phyloP scores from a whole-genome alignment of 2,329 filamentous ascomycete genomes.

The Pseudogymnoascus sp. region DNA sequence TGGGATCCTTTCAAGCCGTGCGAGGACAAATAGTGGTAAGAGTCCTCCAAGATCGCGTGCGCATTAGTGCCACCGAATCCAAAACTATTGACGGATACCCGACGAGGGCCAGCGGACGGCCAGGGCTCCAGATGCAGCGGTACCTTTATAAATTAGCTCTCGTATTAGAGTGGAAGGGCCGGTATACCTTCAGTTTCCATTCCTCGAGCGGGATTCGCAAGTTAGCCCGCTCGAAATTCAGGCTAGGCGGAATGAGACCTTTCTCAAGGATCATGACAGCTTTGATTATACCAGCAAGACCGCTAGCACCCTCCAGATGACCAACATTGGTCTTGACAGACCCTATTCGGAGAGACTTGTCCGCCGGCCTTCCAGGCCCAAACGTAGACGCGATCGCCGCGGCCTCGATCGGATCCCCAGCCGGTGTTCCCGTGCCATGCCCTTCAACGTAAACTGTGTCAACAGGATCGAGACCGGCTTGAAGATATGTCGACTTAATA shows the following conservation, averaged over 20 bases:
- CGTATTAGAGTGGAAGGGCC: too few species aligned
- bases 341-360: neutral
- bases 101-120: constrained; percentile 11
- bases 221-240: constrained; percentile 33
- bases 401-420: constrained; percentile 16
- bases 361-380: too few species aligned
- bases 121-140: neutral
- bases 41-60: constrained; percentile 31
- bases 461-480: constrained; percentile 9
- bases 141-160: too few species aligned
- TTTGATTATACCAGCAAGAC: constrained; percentile 21
- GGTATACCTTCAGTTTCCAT: constrained; percentile 29
- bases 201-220: constrained; percentile 27
- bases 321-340: constrained; percentile 21
- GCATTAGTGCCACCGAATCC: constrained; percentile 28
- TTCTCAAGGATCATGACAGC: constrained; percentile 20
- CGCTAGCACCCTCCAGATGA: constrained; percentile 21
- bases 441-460: constrained; percentile 15
- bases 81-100: constrained; percentile 25
- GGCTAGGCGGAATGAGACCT: constrained; percentile 35
- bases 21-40: constrained; percentile 23
- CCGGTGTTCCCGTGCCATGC: constrained; percentile 9
- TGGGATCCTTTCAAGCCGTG: constrained; percentile 3
- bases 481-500: constrained; percentile 27
- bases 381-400: constrained; percentile 10